Evolutionary conservation across 805 yeast genomes (phyloP), one percentile per base, ranked within the genome.

Genomic region (Vanderwaltozyma tropicalis): DNA sequence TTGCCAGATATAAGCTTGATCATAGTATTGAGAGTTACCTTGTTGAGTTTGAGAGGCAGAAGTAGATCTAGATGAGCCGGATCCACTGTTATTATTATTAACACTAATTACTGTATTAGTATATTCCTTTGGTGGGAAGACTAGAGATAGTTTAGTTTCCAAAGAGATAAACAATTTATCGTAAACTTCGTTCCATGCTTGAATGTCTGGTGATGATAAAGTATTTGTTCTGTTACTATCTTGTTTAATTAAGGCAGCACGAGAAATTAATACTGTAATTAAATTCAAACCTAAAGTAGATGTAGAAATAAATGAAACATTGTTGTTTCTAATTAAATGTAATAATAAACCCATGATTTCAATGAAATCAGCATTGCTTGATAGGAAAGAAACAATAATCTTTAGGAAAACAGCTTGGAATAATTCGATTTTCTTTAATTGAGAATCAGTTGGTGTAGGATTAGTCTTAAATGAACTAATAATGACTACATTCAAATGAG

Each of bases 1-100:
- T 64, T 89, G 96, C 98, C 98, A 89, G 35, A 86, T 86, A 53
- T 88, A 87, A 27, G 87, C 74, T 46, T 79, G 87, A 52, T 81
- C 89, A 38, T 63, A 68, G 27, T 47, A 48, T 26, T 41, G 29
- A 16, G 15, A 18, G 4, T 19, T 28, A 3, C 28, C 7, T 11
- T 21, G 28, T 18, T 5, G 25, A 17, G 32, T 26, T 12, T 27
- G 41, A 15, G 41, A 34, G 37, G 66, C 66, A 28, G 58, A 57
- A 29, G 63, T 27, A n/a, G 40, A 35, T 10, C 64, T 41, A 5
- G 49, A n/a, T n/a, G n/a, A n/a, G n/a, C n/a, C 29, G 29, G 15
- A 14, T 4, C 27, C 31, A 11, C 17, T 18, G 7, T 21, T 26
- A 14, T 15, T 25, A 11, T 28, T 32, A 1, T 31, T 29, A 2